Evolutionary conservation across 768 basidiomycete genomes (phyloP).

Genomic region (Kondoa malvinella): DNA sequence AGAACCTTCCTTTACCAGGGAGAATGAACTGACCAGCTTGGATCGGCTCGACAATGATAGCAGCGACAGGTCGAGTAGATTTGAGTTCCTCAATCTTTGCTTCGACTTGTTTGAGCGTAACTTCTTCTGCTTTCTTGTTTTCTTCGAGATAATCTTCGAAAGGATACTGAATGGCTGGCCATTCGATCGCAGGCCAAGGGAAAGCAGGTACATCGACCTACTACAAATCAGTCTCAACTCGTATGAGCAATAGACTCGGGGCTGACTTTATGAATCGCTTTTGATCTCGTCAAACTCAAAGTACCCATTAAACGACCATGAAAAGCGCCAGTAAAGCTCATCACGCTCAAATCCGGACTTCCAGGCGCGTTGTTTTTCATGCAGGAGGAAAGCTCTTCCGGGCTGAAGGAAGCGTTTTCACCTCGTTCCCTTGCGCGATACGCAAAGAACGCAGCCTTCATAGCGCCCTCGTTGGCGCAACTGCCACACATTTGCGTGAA

Average conservation of each 20-base stretch:
- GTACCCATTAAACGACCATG: slow-evolving; percentile 35
- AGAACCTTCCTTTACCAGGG: background rate
- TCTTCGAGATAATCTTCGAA: slow-evolving; percentile 30
- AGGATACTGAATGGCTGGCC: slow-evolving; percentile 35
- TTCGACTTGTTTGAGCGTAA: slow-evolving; percentile 28
- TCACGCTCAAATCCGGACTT: slow-evolving; percentile 31
- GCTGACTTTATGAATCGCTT: background rate
- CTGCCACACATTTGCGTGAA: slow-evolving; percentile 28
- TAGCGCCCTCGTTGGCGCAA: slow-evolving; percentile 30
- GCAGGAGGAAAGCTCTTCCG: slow-evolving; percentile 32
- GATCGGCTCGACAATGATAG: slow-evolving; percentile 37
- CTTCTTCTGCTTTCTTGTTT: slow-evolving; percentile 32
- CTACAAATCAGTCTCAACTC: background rate
- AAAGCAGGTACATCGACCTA: slow-evolving; percentile 36
- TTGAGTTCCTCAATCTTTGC: slow-evolving; percentile 24
- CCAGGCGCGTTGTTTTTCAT: slow-evolving; percentile 35
- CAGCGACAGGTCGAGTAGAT: slow-evolving; percentile 33
- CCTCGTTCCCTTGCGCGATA: slow-evolving; percentile 30
- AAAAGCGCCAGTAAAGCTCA: slow-evolving; percentile 35
- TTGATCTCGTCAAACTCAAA: background rate
- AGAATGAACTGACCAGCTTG: slow-evolving; percentile 17
- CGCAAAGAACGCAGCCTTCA: slow-evolving; percentile 35
- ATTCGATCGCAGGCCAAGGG: slow-evolving; percentile 36
- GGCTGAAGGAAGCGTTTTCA: slow-evolving; percentile 27
- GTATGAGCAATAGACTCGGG: background rate